Evolutionary conservation across 108 stramenopile species (phyloP).

Genomic region (Epipyxis sp.): DNA sequence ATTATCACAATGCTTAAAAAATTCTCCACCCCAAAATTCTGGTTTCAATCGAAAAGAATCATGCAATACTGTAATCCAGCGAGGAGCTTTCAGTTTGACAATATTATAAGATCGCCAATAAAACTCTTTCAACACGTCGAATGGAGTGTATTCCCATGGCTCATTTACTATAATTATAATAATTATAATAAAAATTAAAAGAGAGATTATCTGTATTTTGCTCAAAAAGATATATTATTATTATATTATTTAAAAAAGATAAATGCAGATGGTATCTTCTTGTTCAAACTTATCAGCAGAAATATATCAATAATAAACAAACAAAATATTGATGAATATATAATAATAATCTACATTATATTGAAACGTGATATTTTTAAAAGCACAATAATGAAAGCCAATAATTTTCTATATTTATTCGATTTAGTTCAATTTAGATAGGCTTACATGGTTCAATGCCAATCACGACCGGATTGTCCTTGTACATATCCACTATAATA

Average conservation of each 20-base stretch:
- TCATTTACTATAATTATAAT: conserved; percentile 71
- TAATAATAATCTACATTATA: too few species aligned
- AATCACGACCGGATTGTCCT: conserved; percentile 72
- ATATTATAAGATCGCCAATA: conserved; percentile 89
- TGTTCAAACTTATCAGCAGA: too few species aligned
- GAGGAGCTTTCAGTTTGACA: conserved; percentile 72
- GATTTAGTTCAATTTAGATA: too few species aligned
- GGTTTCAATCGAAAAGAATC: conserved; percentile 83
- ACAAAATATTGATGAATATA: too few species aligned
- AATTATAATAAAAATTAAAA: too few species aligned
- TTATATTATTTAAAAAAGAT: too few species aligned
- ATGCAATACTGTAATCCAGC: conserved; percentile 91
- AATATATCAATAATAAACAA: too few species aligned
- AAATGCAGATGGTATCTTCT: conserved; percentile 10
- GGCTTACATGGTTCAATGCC: conserved; percentile 69
- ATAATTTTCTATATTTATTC: too few species aligned
- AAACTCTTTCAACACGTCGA: conserved; percentile 68
- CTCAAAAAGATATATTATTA: too few species aligned
- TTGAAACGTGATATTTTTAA: too few species aligned
- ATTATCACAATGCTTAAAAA: conserved; percentile 62
- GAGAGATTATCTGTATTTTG: too few species aligned
- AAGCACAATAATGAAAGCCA: not conserved
- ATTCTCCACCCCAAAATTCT: conserved; percentile 68
- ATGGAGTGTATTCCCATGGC: conserved; percentile 84
- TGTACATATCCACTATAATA: conserved; percentile 67